Base-by-base conservation (phyloP, 805 yeast genomes). In the Starmera dryadoides region DNA sequence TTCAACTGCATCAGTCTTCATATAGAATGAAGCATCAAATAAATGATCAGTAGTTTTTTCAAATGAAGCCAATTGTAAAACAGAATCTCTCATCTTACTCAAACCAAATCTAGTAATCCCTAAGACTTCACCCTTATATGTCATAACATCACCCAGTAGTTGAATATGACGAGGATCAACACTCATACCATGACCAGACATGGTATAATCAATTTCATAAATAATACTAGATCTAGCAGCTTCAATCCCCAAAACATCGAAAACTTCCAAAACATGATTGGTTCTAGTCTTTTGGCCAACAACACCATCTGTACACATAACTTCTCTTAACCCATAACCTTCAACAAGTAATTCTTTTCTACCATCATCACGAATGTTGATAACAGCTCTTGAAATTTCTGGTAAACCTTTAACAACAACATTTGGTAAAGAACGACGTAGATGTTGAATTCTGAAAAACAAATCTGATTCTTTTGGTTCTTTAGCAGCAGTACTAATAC, bases 81-180 rank as follows among this genome's bases (percentile, higher is more conserved):
- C 99, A 22, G 96, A 86, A 63, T 93, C 98, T 67, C 98, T 81
- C 98, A 93, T 93, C 62, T 94, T 93, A 53, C 96, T 91, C 50
- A 93, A 71, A 50, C 99, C 99, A 55, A 93, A 93, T 66, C 99
- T 77, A 2, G 99, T 93, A 58, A 93, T 93, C 63, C 99, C 98
- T 50, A 94, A 73, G 11, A 93, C 95, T 60, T 93, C 98, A 43
- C 99, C 99, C 66, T 93, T 93, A 62, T 86, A 93, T 0, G 98
- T 87, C 99, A 93, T 93, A 36, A 93, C 98, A 63, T 93, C 99
- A 48, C 98, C 98, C 47, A 93, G 68, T 35, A 93, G 69, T 67
- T 93, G 98, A 60, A 94, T 89, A 62, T 93, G 99, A 71, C 99
- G 95, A 44, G 98, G 98, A 71, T 93, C 99, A 36, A 93, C 97